Conservation (phyloP, 805 yeast species). For the Metschnikowia cubensis region DNA sequence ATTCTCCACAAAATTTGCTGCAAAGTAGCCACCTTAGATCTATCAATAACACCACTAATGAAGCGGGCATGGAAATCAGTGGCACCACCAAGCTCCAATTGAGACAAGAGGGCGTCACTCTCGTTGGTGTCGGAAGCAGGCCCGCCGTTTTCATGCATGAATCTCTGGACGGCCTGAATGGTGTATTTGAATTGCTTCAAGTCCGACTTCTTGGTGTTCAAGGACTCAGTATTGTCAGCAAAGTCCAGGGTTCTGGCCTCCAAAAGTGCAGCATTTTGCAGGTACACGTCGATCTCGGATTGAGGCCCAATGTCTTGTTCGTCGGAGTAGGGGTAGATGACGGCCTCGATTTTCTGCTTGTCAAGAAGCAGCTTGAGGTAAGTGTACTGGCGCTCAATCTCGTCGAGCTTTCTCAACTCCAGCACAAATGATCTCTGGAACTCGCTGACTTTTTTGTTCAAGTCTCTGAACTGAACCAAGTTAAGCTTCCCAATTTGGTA, state of each 20-base stretch:
- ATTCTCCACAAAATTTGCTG: conserved; percentile 90
- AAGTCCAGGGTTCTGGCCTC: conserved; percentile 75
- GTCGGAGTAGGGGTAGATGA: conserved; percentile 31
- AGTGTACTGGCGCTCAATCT: conserved; percentile 74
- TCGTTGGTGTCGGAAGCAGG: conserved; percentile 22
- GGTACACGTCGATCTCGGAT: conserved; percentile 68
- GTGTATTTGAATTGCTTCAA: conserved; percentile 66
- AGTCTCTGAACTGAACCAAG: conserved; percentile 80
- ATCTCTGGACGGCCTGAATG: conserved; percentile 33
- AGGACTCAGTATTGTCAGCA: conserved; percentile 60
- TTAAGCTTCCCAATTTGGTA: conserved; percentile 84
- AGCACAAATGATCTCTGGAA: conserved; percentile 90
- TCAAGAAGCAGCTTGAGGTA: conserved; percentile 46
- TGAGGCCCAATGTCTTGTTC: conserved; percentile 34
- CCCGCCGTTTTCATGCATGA: conserved; percentile 30
- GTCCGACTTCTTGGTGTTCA: conserved; percentile 59
- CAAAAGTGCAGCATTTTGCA: conserved; percentile 55
- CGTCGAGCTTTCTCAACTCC: conserved; percentile 79
- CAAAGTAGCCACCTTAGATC: conserved; percentile 63
- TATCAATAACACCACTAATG: conserved; percentile 77
- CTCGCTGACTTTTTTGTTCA: conserved; percentile 68
- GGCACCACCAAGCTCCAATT: conserved; percentile 36
- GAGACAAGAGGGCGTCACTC: conserved; percentile 35
- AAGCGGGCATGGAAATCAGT: conserved; percentile 37
- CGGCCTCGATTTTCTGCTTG: conserved; percentile 42